Percentiles rank a stretch among this genome's conserved stretches.
phyloP scores from a whole-genome alignment of 73 alveolate species.

The Durusdinium trenchii region DNA sequence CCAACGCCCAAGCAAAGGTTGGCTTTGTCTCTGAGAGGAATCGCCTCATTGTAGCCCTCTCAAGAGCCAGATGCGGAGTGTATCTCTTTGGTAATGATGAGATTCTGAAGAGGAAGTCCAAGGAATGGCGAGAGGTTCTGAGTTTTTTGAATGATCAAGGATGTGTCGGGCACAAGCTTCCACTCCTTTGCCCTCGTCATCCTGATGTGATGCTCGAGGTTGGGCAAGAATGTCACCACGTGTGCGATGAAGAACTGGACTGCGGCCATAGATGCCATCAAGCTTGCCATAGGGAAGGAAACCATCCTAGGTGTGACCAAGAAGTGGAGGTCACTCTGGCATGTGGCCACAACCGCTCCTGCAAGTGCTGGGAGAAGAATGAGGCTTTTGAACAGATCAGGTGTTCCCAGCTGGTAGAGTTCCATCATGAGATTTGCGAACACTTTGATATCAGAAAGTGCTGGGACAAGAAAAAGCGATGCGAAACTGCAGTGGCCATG shows the following conservation, averaged over 20 bases:
- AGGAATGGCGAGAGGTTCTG: conserved; percentile 57
- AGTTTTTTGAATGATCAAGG: background rate
- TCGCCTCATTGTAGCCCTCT: conserved; percentile 52
- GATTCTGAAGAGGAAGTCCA: conserved; percentile 55
- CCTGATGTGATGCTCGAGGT: conserved; percentile 17
- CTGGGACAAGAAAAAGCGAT: conserved; percentile 60
- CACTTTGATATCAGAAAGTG: conserved; percentile 43
- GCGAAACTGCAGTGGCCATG: conserved; percentile 23
- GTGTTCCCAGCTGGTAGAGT: conserved; percentile 57
- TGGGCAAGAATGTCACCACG: conserved; percentile 71
- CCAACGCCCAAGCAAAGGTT: conserved; percentile 20
- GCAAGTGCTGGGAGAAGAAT: conserved; percentile 29
- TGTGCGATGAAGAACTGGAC: conserved; percentile 16
- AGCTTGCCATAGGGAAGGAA: conserved; percentile 27
- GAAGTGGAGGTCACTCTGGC: conserved; percentile 25
- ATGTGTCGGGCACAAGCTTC: conserved; percentile 30
- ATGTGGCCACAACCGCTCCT: conserved; percentile 49
- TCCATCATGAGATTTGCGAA: conserved; percentile 39
- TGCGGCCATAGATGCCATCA: conserved; percentile 59
- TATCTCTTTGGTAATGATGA: conserved; percentile 64
- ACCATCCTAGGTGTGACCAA: conserved; percentile 47
- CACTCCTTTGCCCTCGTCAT: conserved; percentile 71
- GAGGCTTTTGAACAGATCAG: conserved; percentile 9
- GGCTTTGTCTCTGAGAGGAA: conserved; percentile 56
- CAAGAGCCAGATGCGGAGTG: conserved; percentile 80